Percentiles rank a stretch among this genome's conserved stretches.
Evolutionary conservation across 768 basidiomycete species (phyloP).

Genomic region (Lactifluus hygrophoroides): DNA sequence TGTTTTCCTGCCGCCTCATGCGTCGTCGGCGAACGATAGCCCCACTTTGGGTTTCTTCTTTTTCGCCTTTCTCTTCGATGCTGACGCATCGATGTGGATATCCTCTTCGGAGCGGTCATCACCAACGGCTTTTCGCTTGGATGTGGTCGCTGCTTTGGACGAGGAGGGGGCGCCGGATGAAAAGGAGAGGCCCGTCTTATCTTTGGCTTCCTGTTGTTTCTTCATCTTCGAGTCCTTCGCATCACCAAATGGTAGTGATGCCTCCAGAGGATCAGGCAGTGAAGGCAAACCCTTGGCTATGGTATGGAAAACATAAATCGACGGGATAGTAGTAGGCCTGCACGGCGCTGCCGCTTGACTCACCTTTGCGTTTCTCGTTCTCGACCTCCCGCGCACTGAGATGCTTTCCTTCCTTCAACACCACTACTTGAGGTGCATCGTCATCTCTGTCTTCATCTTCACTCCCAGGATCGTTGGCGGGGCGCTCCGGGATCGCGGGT

Average conservation of each 20-base stretch:
- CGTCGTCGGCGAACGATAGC: conserved; percentile 54
- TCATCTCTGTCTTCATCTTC: conserved; percentile 56
- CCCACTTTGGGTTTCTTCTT: conserved; percentile 35
- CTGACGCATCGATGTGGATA: conserved; percentile 19
- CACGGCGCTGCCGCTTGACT: conserved; percentile 17
- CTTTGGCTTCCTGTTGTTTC: conserved; percentile 17
- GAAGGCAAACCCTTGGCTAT: conserved; percentile 56
- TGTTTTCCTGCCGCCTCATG: conserved; percentile 28
- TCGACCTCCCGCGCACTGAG: conserved; percentile 69
- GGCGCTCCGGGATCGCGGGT: conserved; percentile 64
- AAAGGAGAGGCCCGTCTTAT: conserved; percentile 31
- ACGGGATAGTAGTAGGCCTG: no score
- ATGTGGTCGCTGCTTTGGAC: conserved; percentile 20
- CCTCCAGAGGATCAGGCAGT: conserved; percentile 32
- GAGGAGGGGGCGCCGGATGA: conserved; percentile 27
- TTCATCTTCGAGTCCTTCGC: neutral
- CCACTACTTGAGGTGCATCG: conserved; percentile 84
- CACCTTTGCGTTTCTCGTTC: conserved; percentile 68
- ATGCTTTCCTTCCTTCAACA: conserved; percentile 83
- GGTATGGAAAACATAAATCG: neutral
- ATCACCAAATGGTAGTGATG: neutral
- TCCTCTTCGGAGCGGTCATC: conserved; percentile 25
- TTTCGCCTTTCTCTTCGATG: conserved; percentile 48
- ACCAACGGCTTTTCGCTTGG: conserved; percentile 31
- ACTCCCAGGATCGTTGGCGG: conserved; percentile 60